These are phyloP conservation scores for Trichoderma polysporum DNA, from an alignment of 2,329 filamentous ascomycete species.

Conservation along the genomic window DNA sequence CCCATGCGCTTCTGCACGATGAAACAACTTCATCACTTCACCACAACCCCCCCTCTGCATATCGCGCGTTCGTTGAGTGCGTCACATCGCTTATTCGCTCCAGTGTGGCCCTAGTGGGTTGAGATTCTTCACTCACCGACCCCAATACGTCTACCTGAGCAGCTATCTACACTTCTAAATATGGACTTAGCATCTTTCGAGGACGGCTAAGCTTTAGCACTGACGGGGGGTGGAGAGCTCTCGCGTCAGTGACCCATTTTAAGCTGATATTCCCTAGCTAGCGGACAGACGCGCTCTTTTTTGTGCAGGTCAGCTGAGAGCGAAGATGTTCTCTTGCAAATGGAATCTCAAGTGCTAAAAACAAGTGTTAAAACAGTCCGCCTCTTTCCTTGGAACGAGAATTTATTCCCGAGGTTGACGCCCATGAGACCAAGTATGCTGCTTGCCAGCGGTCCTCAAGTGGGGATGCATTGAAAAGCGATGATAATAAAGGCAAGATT, in stretches of 20 bases:
- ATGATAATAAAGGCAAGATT: not conserved
- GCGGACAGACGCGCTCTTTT: conserved; percentile 10
- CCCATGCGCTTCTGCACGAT: conserved; percentile 6
- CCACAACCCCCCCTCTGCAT: not conserved
- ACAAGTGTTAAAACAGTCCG: not conserved
- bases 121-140: not conserved
- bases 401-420: not conserved
- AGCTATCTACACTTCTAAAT: conserved; percentile 9
- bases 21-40: conserved; percentile 7
- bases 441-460: not conserved
- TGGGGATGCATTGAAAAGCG: not conserved
- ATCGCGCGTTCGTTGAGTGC: conserved; percentile 3
- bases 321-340: not conserved
- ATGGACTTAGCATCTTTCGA: not conserved
- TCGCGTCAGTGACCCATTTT: conserved; percentile 5
- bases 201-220: conserved; percentile 10
- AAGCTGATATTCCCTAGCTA: not conserved
- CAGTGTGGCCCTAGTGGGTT: not conserved
- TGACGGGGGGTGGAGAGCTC: conserved; percentile 11
- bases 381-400: not conserved
- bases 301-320: conserved; percentile 13
- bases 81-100: conserved; percentile 17
- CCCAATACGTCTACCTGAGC: not conserved
- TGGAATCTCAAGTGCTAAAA: not conserved
- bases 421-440: not conserved